phyloP scores from a whole-genome alignment of 345 rosid genomes.

The Geranium rotundifolium region DNA sequence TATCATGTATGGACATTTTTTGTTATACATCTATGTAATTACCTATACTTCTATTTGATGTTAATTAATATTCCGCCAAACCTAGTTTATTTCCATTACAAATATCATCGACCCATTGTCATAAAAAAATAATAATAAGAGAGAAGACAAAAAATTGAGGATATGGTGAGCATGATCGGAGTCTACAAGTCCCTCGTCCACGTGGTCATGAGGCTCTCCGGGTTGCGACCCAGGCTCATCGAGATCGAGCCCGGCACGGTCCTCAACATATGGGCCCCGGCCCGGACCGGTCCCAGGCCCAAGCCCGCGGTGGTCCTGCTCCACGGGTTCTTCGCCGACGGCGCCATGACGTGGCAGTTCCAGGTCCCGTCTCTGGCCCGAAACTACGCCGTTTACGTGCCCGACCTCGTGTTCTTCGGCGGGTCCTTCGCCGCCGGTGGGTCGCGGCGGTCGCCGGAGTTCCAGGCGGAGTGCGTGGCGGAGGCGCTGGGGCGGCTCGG shows the following conservation, averaged over 20 bases:
- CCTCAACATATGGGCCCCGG: slow-evolving; percentile 28
- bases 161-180: slow-evolving; percentile 16
- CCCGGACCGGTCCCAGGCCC: background rate
- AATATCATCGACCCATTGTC: too few relatives aligned
- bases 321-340: slow-evolving; percentile 25
- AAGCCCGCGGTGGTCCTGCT: slow-evolving; percentile 28
- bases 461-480: slow-evolving; percentile 33
- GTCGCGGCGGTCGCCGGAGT: slow-evolving; percentile 17
- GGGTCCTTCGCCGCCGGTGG: slow-evolving; percentile 23
- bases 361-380: slow-evolving; percentile 25
- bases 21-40: too few relatives aligned
- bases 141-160: too few relatives aligned
- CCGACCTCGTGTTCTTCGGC: slow-evolving; percentile 42
- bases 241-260: slow-evolving; percentile 34
- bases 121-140: too few relatives aligned
- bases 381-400: slow-evolving; percentile 32
- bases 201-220: slow-evolving; percentile 13
- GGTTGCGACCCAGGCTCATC: slow-evolving; percentile 12
- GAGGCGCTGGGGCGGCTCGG: slow-evolving; percentile 26
- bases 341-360: slow-evolving; percentile 32
- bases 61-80: too few relatives aligned
- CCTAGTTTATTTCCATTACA: too few relatives aligned
- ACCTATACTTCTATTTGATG: too few relatives aligned
- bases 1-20: too few relatives aligned
- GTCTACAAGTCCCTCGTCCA: slow-evolving; percentile 13